Conservation (phyloP, 495 filamentous ascomycete genomes). For the Jackrogersella multiformis region DNA sequence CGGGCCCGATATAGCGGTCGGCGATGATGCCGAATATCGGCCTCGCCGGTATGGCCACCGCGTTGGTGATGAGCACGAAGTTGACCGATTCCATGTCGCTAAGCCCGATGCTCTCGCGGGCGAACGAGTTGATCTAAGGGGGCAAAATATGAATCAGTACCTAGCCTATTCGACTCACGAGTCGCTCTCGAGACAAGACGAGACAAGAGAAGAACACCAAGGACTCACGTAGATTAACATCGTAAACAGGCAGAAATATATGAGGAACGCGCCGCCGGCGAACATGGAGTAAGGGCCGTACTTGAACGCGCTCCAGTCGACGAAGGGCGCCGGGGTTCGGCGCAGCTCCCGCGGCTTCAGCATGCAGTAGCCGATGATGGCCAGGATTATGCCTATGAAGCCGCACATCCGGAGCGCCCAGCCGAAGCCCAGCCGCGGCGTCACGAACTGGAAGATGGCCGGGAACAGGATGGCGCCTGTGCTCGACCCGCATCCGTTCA, state of each 20-base stretch:
- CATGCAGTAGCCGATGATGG: constrained; percentile 43
- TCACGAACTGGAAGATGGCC: constrained; percentile 52
- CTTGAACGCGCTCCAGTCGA: constrained; percentile 53
- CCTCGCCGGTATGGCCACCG: constrained; percentile 49
- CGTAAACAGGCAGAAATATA: constrained; percentile 56
- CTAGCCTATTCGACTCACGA: background rate
- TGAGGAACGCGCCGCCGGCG: constrained; percentile 47
- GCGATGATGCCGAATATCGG: constrained; percentile 51
- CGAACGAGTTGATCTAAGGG: constrained; percentile 67
- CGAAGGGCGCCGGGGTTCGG: constrained; percentile 45
- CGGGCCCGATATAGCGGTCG: constrained; percentile 49
- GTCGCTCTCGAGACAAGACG: too few species aligned
- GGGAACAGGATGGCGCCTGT: constrained; percentile 54
- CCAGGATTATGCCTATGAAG: constrained; percentile 48
- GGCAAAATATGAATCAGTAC: constrained; percentile 9
- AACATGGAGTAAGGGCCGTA: constrained; percentile 50
- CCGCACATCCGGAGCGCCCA: constrained; percentile 55
- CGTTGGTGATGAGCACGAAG: constrained; percentile 54
- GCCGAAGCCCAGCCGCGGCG: constrained; percentile 52
- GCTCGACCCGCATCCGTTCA: constrained; percentile 53
- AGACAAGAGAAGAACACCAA: too few species aligned
- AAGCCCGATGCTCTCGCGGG: constrained; percentile 51
- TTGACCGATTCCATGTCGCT: constrained; percentile 49
- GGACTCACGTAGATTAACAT: constrained; percentile 55
- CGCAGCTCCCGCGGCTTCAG: constrained; percentile 46